Conservation (phyloP, 2,329 filamentous ascomycete species). For the Monilinia aucupariae region DNA sequence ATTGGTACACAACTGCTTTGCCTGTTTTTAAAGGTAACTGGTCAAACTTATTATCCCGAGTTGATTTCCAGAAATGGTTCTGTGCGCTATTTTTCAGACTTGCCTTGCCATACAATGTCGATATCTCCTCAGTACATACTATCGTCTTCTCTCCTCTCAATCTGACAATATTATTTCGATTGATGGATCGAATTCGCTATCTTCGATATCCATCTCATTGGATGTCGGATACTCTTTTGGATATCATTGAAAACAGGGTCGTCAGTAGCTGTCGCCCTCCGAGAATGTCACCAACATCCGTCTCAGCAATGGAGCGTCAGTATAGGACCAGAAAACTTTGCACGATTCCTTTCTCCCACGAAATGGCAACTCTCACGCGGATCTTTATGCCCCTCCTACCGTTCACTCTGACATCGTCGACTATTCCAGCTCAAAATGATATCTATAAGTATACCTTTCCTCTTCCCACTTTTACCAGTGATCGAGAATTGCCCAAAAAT, state of each 20-base stretch:
- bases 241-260: constrained; percentile 22
- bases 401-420: background rate
- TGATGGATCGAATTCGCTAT: constrained; percentile 17
- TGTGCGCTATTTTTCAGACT: constrained; percentile 21
- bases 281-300: constrained; percentile 7
- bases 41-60: background rate
- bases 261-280: constrained; percentile 16
- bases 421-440: background rate
- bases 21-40: background rate
- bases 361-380: constrained; percentile 17
- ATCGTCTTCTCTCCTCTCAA: constrained; percentile 18
- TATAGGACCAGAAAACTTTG: constrained; percentile 14
- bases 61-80: constrained; percentile 19
- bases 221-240: constrained; percentile 20
- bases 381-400: constrained; percentile 20
- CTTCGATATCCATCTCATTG: constrained; percentile 22
- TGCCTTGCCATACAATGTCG: constrained; percentile 14
- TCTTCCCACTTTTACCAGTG: background rate
- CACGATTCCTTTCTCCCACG: constrained; percentile 18
- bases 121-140: background rate
- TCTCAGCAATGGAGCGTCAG: background rate
- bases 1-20: background rate
- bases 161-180: constrained; percentile 17
- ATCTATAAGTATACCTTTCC: constrained; percentile 1
- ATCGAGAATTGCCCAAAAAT: background rate